Conservation (phyloP, 177 flowering plant species). For the Vitis hybrid region DNA sequence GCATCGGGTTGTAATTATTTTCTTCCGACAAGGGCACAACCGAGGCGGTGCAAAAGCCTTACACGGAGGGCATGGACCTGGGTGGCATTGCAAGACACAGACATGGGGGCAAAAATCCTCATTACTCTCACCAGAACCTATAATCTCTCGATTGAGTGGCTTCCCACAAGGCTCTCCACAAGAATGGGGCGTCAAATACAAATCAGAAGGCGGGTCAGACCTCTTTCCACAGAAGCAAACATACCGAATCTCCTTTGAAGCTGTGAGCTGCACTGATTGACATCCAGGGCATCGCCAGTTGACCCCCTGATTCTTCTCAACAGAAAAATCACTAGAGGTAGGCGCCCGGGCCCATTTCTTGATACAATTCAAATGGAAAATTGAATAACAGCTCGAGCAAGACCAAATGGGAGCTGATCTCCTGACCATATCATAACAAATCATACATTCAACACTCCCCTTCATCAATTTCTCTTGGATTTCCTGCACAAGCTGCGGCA, state of each 20-base stretch:
- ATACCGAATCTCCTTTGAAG: constrained; percentile 74
- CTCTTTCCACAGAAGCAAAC: constrained; percentile 87
- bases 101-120: constrained; percentile 80
- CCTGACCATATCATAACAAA: constrained; percentile 92
- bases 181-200: constrained; percentile 91
- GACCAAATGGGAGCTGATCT: constrained; percentile 92
- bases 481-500: constrained; percentile 92
- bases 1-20: constrained; percentile 72
- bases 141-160: constrained; percentile 54
- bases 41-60: constrained; percentile 90
- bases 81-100: constrained; percentile 96
- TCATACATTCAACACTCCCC: constrained; percentile 90
- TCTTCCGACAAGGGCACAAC: constrained; percentile 86
- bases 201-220: constrained; percentile 83
- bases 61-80: constrained; percentile 99
- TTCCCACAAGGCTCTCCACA: constrained; percentile 97
- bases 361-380: constrained; percentile 81
- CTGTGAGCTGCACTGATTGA: constrained; percentile 77
- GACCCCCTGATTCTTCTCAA: constrained; percentile 72
- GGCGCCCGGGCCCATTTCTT: constrained; percentile 99
- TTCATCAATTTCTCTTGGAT: constrained; percentile 82
- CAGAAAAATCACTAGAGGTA: constrained; percentile 68
- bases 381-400: constrained; percentile 85
- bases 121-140: constrained; percentile 19
- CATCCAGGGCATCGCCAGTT: constrained; percentile 99